Evolutionary conservation across 1,284 basidiomycete species (phyloP).

Genomic region (Malassezia nana): DNA sequence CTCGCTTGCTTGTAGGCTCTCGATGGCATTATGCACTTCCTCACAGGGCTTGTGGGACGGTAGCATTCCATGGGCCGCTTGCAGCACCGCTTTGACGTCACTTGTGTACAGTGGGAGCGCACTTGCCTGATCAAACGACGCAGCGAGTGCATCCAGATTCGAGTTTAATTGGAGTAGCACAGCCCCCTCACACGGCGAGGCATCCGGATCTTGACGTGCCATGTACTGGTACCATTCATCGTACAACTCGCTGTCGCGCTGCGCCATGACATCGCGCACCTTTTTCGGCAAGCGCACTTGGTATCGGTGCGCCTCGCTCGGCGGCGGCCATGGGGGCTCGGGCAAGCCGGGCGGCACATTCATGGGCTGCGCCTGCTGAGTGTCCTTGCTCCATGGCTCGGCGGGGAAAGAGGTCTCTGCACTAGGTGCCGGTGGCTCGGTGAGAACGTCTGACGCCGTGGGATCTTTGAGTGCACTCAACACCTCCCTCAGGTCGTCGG

Average conservation of each 20-base stretch:
- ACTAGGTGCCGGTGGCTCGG: not conserved
- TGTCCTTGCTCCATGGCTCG: not conserved
- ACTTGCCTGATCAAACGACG: slow-evolving; percentile 1
- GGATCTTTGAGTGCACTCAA: not conserved
- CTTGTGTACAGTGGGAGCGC: slow-evolving; percentile 3
- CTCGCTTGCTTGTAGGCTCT: not conserved
- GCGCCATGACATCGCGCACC: slow-evolving; percentile 3
- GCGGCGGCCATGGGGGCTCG: slow-evolving; percentile 5
- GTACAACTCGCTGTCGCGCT: slow-evolving; percentile 1
- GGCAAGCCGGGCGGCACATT: slow-evolving; percentile 5
- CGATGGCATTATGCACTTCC: not conserved
- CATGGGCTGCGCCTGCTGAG: slow-evolving; percentile 6
- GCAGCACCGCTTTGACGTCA: slow-evolving; percentile 9
- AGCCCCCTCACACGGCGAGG: not conserved
- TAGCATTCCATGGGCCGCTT: not conserved
- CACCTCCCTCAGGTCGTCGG: not conserved
- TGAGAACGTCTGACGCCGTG: not conserved
- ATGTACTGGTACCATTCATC: slow-evolving; percentile 12
- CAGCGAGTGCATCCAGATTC: slow-evolving; percentile 9
- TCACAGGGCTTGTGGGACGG: not conserved
- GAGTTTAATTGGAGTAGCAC: slow-evolving; percentile 15
- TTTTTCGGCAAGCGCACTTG: not conserved
- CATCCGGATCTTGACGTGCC: not conserved
- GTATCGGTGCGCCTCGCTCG: not conserved
- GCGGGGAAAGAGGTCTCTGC: not conserved